Percentiles rank a stretch among this genome's conserved stretches.
These are phyloP conservation scores for Berkeleyomyces basicola DNA, from an alignment of 2,329 filamentous ascomycete genomes.

Conservation along the genomic window DNA sequence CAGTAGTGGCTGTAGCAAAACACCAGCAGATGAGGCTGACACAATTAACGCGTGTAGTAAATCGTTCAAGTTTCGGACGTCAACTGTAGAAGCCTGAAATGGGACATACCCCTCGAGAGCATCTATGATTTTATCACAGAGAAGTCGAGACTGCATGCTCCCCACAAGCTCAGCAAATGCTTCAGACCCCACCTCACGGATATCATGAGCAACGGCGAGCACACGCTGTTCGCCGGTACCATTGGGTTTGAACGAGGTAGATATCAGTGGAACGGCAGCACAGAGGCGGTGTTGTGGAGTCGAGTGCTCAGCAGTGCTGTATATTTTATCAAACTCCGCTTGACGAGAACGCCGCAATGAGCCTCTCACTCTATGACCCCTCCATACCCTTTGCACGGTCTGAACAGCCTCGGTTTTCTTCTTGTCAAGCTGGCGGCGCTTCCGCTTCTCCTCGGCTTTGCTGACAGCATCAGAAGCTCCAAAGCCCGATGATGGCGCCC, in stretches of 20 bases:
- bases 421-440: conserved; percentile 64
- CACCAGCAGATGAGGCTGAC: not conserved
- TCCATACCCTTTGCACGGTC: conserved; percentile 65
- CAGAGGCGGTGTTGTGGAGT: not conserved
- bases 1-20: not conserved
- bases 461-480: conserved; percentile 63
- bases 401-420: conserved; percentile 57
- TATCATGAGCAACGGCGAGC: not conserved
- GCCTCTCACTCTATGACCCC: conserved; percentile 52
- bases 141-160: not conserved
- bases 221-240: not conserved
- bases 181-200: not conserved
- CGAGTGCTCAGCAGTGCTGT: conserved; percentile 21
- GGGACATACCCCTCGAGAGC: not conserved
- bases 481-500: conserved; percentile 13
- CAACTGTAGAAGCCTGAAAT: not conserved
- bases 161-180: not conserved
- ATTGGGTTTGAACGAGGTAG: not conserved
- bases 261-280: not conserved
- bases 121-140: not conserved
- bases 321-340: conserved; percentile 44
- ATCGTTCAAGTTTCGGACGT: not conserved
- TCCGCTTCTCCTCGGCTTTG: conserved; percentile 72
- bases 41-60: not conserved
- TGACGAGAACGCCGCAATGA: conserved; percentile 41